Evolutionary conservation across 2,329 filamentous ascomycete genomes (phyloP), one percentile per base, ranked within the genome.

Genomic region (Fusarium bactridioides): DNA sequence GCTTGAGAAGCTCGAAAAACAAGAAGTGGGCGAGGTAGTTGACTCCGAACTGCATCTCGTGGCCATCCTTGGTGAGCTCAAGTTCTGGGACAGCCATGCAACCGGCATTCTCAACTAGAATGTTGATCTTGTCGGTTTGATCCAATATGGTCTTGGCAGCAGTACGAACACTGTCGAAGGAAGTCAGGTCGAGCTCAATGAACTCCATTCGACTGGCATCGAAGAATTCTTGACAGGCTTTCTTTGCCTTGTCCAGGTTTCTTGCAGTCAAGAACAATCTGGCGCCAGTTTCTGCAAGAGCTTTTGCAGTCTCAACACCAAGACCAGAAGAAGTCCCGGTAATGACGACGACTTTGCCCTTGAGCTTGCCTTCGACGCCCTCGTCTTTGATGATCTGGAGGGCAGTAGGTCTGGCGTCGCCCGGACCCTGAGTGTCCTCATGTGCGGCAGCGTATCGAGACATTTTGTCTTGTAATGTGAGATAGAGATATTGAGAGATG

Each of bases 1-100:
- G 79, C 66, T 82, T 80, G 33, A 86, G 73, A 8, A 84, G 75
- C 50, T 82, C 81, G 27, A 83, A 80, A 35, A 86, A 78, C 3
- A 86, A 75, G 60, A 83, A 86, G 65, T 85, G 84, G 0, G 80
- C 81, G 5, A 86, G 61, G 63, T 86, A 82, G 72, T 86, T 86
- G 4, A 81, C 82, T 1, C 79, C 82, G 50, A 85, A 83, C 41
- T 84, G 82, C 31, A 78, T 73, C 73, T 86, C 84, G 53, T 83
- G 78, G 2, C 84, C 84, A 7, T 85, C 83, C 7, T 77, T 69
- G 13, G 79, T 81, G 11, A 37, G 15, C n/a, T 80, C 68, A 5
- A 75, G 78, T 44, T 80, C 80, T 9, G 81, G 16, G 67, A 69
- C n/a, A 74, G 80, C 80, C 84, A 84, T 37, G 9, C 85, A 73